Evolutionary conservation across 2,329 filamentous ascomycete genomes (phyloP), one percentile per base, ranked within the genome.

Genomic region (Knufia fluminis): DNA sequence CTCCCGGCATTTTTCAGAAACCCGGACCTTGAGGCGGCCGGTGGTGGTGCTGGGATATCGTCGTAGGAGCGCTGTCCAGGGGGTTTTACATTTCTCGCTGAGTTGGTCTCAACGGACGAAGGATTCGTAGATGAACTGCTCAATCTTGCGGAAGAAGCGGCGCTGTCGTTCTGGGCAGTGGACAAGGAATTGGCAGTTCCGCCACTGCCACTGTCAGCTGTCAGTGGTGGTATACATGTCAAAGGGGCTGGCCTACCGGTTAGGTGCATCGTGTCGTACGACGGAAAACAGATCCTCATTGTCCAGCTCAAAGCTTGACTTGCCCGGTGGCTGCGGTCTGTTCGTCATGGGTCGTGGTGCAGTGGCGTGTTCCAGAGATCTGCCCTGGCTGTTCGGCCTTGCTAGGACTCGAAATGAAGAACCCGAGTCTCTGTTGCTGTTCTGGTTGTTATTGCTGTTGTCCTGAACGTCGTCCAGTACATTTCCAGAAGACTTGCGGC

Each of bases 111-210:
- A 10, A 74, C 66, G n/a, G 74, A 77, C 17, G 74, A 77, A 32
- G 75, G 76, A 33, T 76, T 65, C 6, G 75, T 77, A 6, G 75
- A 77, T 4, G 75, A 73, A 24, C 73, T 77, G 61, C 74, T 78
- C 54, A 73, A 69, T 40, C 74, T 72, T 38, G 71, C 71, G 35
- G 75, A 77, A 10, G 61, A 64, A 26, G 70, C 67, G 36, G 68
- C 69, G 55, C 66, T 69, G 52, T 71, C 70, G 54, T 71, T 66
- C 50, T 60, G 66, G 46, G 67, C 67, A 40, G 70, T 73, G 19
- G 69, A 72, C 45, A 63, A 64, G 20, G 72, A 75, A 49, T 69
- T 68, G 41, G 71, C 65, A 38, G 71, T 74, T 46, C 68, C 70
- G 55, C 70, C 72, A 60, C 73, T 76, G 50, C 68, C 69, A 58